Evolutionary conservation across 1,139 yeast genomes (phyloP), one percentile per base, ranked within the genome.

Genomic region (Geotrichum restrictum): DNA sequence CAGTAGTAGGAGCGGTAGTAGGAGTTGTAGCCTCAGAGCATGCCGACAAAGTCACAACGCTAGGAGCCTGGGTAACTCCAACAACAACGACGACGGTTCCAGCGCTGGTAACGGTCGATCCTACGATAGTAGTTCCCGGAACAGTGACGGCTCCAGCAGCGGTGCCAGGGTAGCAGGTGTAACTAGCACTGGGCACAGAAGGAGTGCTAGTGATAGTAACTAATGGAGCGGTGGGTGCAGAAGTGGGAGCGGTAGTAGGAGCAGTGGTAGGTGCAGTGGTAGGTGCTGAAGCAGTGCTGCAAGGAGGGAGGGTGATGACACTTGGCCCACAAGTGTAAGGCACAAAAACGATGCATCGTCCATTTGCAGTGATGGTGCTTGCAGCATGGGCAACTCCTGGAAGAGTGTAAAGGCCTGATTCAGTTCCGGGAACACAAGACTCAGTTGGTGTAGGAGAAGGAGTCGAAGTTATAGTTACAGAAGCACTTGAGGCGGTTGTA

Each of bases 21-120:
- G 54, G 48, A 6, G 43, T 39, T 22, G 45, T 14, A 10, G 45
- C 33, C 10, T 3, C 19, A 24, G 24, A 24, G 14, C 58, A 60
- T 4, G 63, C 56, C 4, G 55, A 52, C 2, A 60, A 47, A 18
- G 54, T 55, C 1, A 55, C 57, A 4, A 55, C 56, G 13, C 51
- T 18, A 2, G 45, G 19, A 27, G 38, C n/a, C 18, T 33, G 10
- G 4, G 45, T 31, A 18, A 18, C 27, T 13, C 22, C 39, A 14
- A 14, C 19, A 16, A 32, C 19, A 18, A 47, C 27, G 10, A 31
- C 22, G 2, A 41, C 45, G 18, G 50, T 32, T 5, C 44, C 45
- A 8, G 18, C 16, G 3, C 2, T 6, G 6, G 50, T 47, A 7
- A 51, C 37, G 3, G 55, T 54, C 13, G 36, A 22, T 40, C 31